phyloP scores from a whole-genome alignment of 805 yeast species.

The Metschnikowia lunata region DNA sequence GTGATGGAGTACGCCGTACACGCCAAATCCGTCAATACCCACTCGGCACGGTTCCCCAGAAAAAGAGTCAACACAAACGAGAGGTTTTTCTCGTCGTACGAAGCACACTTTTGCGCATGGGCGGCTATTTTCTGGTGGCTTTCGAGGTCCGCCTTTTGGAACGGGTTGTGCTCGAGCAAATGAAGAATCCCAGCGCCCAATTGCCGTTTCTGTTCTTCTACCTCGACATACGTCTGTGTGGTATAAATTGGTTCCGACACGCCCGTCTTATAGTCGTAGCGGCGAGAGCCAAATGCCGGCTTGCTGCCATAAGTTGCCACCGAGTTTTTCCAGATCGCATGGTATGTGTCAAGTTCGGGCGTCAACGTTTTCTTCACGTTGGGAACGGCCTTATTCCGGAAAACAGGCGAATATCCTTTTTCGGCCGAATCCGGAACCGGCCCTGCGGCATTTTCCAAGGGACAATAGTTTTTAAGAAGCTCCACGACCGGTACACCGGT shows the following conservation, averaged over 20 bases:
- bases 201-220: slow-evolving; percentile 26
- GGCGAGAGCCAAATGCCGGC: slow-evolving; percentile 46
- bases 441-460: slow-evolving; percentile 12
- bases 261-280: slow-evolving; percentile 21
- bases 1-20: slow-evolving; percentile 46
- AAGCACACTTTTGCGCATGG: slow-evolving; percentile 12
- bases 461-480: slow-evolving; percentile 14
- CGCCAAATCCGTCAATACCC: slow-evolving; percentile 69
- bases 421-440: slow-evolving; percentile 37
- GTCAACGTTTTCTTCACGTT: slow-evolving; percentile 36
- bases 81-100: slow-evolving; percentile 11
- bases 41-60: slow-evolving; percentile 58
- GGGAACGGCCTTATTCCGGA: slow-evolving; percentile 36
- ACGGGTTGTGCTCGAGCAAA: slow-evolving; percentile 20
- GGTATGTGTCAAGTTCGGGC: slow-evolving; percentile 42
- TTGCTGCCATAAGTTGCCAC: slow-evolving; percentile 31
- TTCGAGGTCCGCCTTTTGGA: slow-evolving; percentile 14
- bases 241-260: slow-evolving; percentile 31
- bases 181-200: slow-evolving; percentile 41
- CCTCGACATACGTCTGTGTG: slow-evolving; percentile 26
- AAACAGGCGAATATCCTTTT: slow-evolving; percentile 49
- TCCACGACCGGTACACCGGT: slow-evolving; percentile 10
- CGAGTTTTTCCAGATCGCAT: slow-evolving; percentile 42
- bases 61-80: slow-evolving; percentile 52
- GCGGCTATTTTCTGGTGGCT: slow-evolving; percentile 21